Conservation (phyloP, 1,139 yeast genomes). For the Groenewaldozyma auringiensis region DNA sequence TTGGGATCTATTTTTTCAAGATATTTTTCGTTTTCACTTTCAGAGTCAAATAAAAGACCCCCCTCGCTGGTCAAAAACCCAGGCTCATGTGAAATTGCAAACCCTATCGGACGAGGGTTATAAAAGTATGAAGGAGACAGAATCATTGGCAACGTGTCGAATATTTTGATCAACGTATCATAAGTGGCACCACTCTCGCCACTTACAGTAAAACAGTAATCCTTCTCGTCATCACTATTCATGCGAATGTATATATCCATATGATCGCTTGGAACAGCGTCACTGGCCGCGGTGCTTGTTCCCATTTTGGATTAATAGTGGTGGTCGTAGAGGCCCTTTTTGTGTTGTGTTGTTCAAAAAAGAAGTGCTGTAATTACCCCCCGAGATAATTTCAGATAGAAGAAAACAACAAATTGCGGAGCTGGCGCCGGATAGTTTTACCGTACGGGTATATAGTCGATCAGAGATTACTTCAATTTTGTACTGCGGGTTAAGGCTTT, state of each 20-base stretch:
- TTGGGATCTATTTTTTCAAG: constrained; percentile 36
- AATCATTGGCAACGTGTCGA: constrained; percentile 60
- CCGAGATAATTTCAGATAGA: not conserved
- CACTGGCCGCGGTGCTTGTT: not conserved
- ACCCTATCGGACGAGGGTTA: constrained; percentile 54
- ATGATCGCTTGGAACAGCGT: constrained; percentile 1
- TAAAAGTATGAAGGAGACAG: constrained; percentile 76
- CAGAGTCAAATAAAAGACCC: constrained; percentile 57
- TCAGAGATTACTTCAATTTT: too few species aligned
- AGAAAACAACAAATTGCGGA: not conserved
- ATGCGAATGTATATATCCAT: constrained; percentile 75
- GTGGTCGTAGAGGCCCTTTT: too few species aligned
- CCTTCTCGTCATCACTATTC: constrained; percentile 78
- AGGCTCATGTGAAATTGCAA: constrained; percentile 63
- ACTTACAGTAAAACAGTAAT: constrained; percentile 75
- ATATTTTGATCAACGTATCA: constrained; percentile 51
- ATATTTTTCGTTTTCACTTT: constrained; percentile 45
- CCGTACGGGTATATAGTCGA: too few species aligned
- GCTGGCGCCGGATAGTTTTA: too few species aligned
- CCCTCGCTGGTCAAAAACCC: constrained; percentile 85
- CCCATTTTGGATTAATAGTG: too few species aligned
- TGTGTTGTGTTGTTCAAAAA: too few species aligned
- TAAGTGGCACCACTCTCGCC: constrained; percentile 40
- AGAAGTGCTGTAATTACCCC: too few species aligned
- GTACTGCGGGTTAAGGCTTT: too few species aligned